A percentile compares a stretch with the other conserved stretches of the same genome.
Evolutionary conservation across 805 yeast genomes (phyloP).

Genomic region (Pichia manshurica): DNA sequence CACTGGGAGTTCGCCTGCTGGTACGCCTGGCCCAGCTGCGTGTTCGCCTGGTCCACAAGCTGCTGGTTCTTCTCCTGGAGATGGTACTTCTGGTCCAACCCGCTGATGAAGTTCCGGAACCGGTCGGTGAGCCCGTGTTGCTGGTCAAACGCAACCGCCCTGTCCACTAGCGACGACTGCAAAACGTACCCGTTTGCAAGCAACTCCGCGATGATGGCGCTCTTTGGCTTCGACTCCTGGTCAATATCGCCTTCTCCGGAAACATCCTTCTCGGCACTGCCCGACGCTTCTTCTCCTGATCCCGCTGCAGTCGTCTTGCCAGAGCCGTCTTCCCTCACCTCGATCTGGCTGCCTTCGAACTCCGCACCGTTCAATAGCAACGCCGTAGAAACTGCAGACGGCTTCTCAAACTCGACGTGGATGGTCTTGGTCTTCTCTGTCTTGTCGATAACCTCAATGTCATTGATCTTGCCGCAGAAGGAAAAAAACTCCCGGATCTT

Average conservation of each 20-base stretch:
- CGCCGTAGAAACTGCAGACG: conserved; percentile 67
- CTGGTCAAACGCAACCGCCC: conserved; percentile 59
- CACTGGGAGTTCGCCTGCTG: conserved; percentile 37
- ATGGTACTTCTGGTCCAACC: conserved; percentile 57
- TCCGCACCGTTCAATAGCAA: conserved; percentile 67
- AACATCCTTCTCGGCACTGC: conserved; percentile 1
- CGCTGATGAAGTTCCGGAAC: conserved; percentile 50
- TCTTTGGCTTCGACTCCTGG: conserved; percentile 75
- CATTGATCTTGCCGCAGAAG: conserved; percentile 58
- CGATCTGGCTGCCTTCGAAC: conserved; percentile 52
- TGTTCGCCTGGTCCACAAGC: conserved; percentile 9
- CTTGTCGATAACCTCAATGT: conserved; percentile 30
- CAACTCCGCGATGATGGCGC: conserved; percentile 70
- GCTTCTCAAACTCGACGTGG: conserved; percentile 48
- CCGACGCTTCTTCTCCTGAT: conserved; percentile 14
- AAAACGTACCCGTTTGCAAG: conserved; percentile 67
- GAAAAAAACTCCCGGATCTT: conserved; percentile 63
- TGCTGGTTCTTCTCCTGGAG: conserved; percentile 43
- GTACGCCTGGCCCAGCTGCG: conserved; percentile 9
- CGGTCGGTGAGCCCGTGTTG: conserved; percentile 53
- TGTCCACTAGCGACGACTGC: conserved; percentile 54
- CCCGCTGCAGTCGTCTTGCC: not conserved
- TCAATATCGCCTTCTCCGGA: conserved; percentile 35
- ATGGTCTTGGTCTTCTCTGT: conserved; percentile 34
- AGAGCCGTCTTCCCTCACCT: conserved; percentile 30